These are phyloP conservation scores for Xylaria sp. DNA, from an alignment of 2,329 filamentous ascomycete genomes.

Conservation along the genomic window DNA sequence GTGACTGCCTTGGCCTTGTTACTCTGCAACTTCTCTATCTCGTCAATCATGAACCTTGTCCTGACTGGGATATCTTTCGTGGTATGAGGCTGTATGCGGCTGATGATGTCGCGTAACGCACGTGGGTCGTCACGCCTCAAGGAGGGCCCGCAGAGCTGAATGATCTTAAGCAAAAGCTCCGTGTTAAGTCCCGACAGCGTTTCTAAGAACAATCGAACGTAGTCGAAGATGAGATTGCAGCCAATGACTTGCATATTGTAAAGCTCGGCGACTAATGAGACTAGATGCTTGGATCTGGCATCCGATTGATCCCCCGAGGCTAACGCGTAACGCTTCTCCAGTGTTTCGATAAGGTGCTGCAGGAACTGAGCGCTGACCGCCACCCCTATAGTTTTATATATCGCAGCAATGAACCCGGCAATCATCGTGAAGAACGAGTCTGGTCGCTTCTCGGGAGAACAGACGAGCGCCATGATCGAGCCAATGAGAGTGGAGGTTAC, in stretches of 20 bases:
- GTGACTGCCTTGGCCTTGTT: constrained; percentile 84
- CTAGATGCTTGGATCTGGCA: constrained; percentile 63
- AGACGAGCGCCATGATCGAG: constrained; percentile 80
- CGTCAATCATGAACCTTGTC: constrained; percentile 97
- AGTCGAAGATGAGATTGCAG: constrained; percentile 87
- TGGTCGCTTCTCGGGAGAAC: constrained; percentile 78
- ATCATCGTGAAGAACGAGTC: constrained; percentile 93
- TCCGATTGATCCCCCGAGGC: constrained; percentile 51
- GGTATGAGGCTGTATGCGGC: constrained; percentile 78
- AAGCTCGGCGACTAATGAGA: constrained; percentile 84
- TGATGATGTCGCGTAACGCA: constrained; percentile 87
- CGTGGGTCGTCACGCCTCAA: constrained; percentile 89
- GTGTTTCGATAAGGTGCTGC: constrained; percentile 78
- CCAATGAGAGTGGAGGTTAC: constrained; percentile 85
- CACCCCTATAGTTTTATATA: constrained; percentile 87
- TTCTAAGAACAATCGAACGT: constrained; percentile 79
- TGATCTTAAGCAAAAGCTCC: constrained; percentile 85
- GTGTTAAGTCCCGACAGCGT: constrained; percentile 86
- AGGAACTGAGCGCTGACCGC: constrained; percentile 91
- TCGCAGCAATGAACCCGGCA: constrained; percentile 86
- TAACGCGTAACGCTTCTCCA: constrained; percentile 71
- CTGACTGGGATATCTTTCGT: constrained; percentile 80
- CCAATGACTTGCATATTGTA: constrained; percentile 93
- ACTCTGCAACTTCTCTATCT: constrained; percentile 93
- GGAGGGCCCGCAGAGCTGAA: constrained; percentile 83